Percentiles rank a stretch among this genome's conserved stretches.
phyloP scores from a whole-genome alignment of 2,329 filamentous ascomycete species.

The Xylaria sp. region DNA sequence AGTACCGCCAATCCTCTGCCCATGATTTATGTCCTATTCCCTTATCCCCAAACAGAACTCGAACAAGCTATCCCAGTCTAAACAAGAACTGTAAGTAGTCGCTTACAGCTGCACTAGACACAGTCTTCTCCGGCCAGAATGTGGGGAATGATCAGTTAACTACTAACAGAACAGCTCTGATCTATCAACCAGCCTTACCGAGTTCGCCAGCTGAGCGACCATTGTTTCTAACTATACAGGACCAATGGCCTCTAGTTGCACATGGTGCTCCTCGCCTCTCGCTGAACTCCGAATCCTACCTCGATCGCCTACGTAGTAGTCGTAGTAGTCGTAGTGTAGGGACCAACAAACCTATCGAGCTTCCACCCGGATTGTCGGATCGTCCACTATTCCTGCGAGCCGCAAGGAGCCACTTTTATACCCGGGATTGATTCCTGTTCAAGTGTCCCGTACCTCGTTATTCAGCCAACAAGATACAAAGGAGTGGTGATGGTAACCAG shows the following conservation, averaged over 20 bases:
- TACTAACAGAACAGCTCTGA: neutral
- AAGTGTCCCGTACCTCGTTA: constrained; percentile 10
- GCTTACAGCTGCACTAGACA: constrained; percentile 12
- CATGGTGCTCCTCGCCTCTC: neutral
- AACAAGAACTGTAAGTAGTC: neutral
- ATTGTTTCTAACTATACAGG: neutral
- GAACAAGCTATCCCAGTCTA: no score
- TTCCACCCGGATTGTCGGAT: constrained; percentile 9
- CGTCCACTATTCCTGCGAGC: constrained; percentile 18
- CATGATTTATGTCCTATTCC: neutral
- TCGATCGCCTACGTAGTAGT: neutral
- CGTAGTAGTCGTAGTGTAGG: neutral
- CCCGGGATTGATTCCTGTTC: constrained; percentile 9
- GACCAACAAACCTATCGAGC: neutral
- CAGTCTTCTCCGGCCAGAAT: neutral
- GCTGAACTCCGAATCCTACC: neutral
- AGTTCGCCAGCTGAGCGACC: neutral
- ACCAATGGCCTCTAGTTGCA: neutral
- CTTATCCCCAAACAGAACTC: neutral
- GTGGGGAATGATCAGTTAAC: neutral
- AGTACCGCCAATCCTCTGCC: no score
- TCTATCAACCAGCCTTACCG: neutral
- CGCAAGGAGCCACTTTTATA: constrained; percentile 22
- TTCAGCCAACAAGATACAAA: constrained; percentile 7
- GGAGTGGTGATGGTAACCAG: neutral